These are phyloP conservation scores for Solanum piurae DNA, from an alignment of 257 asterid genomes.

Conservation along the genomic window DNA sequence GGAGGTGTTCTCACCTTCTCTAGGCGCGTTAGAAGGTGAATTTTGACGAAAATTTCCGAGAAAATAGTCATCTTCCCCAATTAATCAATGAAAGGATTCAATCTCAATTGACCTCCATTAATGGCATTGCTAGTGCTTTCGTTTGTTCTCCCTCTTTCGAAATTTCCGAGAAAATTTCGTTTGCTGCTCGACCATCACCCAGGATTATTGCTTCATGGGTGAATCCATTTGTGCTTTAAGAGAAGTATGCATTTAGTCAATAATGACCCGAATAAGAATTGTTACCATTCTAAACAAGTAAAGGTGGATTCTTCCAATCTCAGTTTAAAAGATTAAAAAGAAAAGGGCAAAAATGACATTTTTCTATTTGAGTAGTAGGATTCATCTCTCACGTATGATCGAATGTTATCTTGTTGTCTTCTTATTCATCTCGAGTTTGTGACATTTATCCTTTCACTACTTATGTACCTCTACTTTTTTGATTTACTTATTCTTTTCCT, in stretches of 20 bases:
- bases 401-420: background rate
- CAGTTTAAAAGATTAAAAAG: background rate
- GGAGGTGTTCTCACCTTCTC: too few relatives aligned
- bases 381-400: background rate
- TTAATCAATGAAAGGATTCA: too few relatives aligned
- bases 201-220: background rate
- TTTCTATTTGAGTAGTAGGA: background rate
- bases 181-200: too few relatives aligned
- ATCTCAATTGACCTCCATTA: too few relatives aligned
- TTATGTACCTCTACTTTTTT: background rate
- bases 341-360: background rate
- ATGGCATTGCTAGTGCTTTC: too few relatives aligned
- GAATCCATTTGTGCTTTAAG: background rate
- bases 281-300: background rate
- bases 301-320: background rate
- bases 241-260: background rate
- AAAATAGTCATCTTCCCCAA: too few relatives aligned
- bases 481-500: background rate
- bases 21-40: too few relatives aligned
- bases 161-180: too few relatives aligned
- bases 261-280: background rate
- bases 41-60: too few relatives aligned
- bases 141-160: too few relatives aligned
- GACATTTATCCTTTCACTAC: background rate
- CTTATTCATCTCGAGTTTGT: background rate